Base-by-base conservation (phyloP, 2,329 filamentous ascomycete genomes). In the Pseudogymnoascus sp. region DNA sequence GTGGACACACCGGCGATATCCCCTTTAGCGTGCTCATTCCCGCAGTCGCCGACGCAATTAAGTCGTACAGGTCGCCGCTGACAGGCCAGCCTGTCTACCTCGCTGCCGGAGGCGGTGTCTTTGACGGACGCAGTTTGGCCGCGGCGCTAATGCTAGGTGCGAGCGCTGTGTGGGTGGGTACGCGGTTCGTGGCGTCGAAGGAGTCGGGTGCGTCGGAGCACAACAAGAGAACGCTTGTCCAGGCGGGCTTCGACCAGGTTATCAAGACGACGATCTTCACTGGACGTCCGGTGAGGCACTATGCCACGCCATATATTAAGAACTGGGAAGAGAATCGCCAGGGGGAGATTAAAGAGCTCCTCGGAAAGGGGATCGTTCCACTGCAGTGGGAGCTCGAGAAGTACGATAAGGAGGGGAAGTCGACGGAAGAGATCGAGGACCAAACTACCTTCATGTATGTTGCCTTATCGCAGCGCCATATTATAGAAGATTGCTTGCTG, bases 231-330 rank as follows among this genome's bases (percentile, higher is more conserved):
- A 91, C 93, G 65, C 95, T 63, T 60, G 42, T 60, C 72, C 96
- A 92, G 42, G 85, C 93, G 59, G 85, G 89, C 70, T 96, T 93
- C 76, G 90, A 96, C 77, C 93, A 97, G 79, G 96, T 93, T 73
- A 81, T 96, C 75, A 89, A 91, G 75, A 97, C 93, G 60, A 89
- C 96, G 77, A 97, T 97, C 80, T 97, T 96, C 84, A 97, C 93
- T 64, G 79, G 93, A 64, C 90, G 93, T 62, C 93, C 93, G 31
- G 83, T 97, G 74, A 91, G 93, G 69, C 92, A 97, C 64, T 88
- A 91, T 75, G 93, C 85, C 75, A 97, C 96, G 81, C 78, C 88
- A 2, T 97, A 97, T 79, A 96, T 97, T 73, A 77, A 86, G 75
- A 89, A 96, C 82, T 97, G 93, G 93, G 93, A 97, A 80, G 88